Base-by-base conservation (phyloP, 768 basidiomycete genomes). In the Tulasnella sp. region DNA sequence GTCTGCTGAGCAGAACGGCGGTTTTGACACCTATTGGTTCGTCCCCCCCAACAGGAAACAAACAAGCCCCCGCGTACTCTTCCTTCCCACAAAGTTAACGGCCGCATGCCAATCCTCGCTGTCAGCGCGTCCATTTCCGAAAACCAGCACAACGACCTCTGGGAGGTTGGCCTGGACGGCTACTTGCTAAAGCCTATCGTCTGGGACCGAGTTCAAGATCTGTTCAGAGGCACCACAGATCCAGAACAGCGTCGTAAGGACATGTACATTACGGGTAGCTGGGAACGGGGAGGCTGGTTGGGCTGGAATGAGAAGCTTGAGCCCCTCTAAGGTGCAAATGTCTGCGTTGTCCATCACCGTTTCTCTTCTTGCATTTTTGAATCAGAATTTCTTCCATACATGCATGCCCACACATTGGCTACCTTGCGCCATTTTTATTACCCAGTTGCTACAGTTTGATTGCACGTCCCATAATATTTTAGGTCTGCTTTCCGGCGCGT, bases 151-250 rank as follows among this genome's bases (percentile, higher is more conserved):
- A 69, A 74, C 0, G 76, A 82, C 55, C 70, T 88, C 53, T 69
- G 72, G 7, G 67, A 72, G 11, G 69, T 74, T 48, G 81, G 86
- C 42, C 77, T 88, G 67, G 85, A 88, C 66, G 88, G 87, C 3
- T 92, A 86, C 86, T 79, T 88, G 17, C 71, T 90, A 62, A 90
- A 90, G 69, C 89, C 87, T 0, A 81, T 90, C 63, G 82, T 88
- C 67, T 89, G 87, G 69, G 78, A 80, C 62, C 75, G 87, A 12
- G 74, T 90, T 10, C 69, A 75, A 22, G 66, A 69, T 2, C 73
- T 92, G 30, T 67, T 91, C 21, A 69, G 72, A 10, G 87, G 85
- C 0, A 75, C 87, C 12, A 74, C 73, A 2, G 80, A 87, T 62
- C 66, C 69, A 0, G 61, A 60, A 1, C 78, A 81, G 64, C 78